Conservation (phyloP, 1,284 basidiomycete genomes). For the Hymenochaete sp. region DNA sequence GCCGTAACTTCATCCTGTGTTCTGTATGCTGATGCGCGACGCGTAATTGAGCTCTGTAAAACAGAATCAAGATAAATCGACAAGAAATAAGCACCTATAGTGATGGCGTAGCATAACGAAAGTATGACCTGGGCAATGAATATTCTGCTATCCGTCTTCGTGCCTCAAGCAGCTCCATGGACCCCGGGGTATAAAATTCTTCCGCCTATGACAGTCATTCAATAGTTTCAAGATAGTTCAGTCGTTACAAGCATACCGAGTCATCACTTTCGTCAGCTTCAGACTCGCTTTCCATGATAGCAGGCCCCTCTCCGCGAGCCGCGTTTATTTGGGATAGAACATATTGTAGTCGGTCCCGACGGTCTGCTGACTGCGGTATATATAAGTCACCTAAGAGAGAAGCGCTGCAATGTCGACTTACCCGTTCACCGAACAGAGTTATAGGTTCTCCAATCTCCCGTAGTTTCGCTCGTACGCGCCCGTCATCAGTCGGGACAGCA, state of each 20-base stretch:
- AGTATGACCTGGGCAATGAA: conserved; percentile 85
- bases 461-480: conserved; percentile 79
- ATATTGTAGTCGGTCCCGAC: conserved; percentile 90
- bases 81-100: conserved; percentile 65
- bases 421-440: conserved; percentile 94
- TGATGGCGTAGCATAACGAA: conserved; percentile 47
- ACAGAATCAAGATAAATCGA: conserved; percentile 25
- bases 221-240: not conserved
- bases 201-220: conserved; percentile 48
- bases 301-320: conserved; percentile 65
- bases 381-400: conserved; percentile 4
- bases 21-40: conserved; percentile 85
- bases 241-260: conserved; percentile 44
- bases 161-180: conserved; percentile 76
- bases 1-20: conserved; percentile 80
- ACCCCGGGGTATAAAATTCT: conserved; percentile 94
- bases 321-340: conserved; percentile 84
- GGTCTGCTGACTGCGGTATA: conserved; percentile 60
- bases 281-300: conserved; percentile 63
- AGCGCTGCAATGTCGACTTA: conserved; percentile 39
- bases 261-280: conserved; percentile 61
- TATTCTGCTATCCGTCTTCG: conserved; percentile 82
- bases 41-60: conserved; percentile 83
- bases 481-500: conserved; percentile 96
- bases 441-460: conserved; percentile 94